Conservation (phyloP, 345 rosid species). For the Theobroma cacao region DNA sequence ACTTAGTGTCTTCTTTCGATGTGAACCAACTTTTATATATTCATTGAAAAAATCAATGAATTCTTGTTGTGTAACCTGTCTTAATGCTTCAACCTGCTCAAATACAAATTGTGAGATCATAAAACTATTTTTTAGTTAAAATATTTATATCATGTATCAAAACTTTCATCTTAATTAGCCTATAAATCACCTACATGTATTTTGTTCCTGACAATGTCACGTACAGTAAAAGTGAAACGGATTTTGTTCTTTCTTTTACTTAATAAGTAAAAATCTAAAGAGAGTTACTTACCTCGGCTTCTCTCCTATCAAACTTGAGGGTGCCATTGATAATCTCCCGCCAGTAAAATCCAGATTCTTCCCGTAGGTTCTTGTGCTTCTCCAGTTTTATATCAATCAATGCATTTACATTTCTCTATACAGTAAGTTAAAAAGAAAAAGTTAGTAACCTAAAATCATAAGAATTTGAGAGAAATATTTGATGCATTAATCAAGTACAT, state of each 20-base stretch:
- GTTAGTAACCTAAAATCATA: too few species aligned
- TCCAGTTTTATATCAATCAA: constrained; percentile 83
- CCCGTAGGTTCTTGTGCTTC: constrained; percentile 77
- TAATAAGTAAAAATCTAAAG: too few species aligned
- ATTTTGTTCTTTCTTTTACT: too few species aligned
- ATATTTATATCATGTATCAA: too few species aligned
- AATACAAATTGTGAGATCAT: background rate
- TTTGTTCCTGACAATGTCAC: too few species aligned
- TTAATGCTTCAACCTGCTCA: constrained; percentile 57
- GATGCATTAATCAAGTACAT: too few species aligned
- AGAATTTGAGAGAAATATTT: too few species aligned
- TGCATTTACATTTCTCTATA: constrained; percentile 69
- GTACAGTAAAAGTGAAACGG: too few species aligned
- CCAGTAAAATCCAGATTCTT: constrained; percentile 76
- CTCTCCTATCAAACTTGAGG: constrained; percentile 67
- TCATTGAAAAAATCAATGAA: constrained; percentile 67
- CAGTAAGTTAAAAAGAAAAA: too few species aligned
- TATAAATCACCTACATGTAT: too few species aligned
- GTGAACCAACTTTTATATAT: constrained; percentile 62
- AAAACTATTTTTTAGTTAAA: too few species aligned
- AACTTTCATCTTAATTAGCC: too few species aligned
- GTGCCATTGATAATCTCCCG: constrained; percentile 63
- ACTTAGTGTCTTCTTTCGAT: constrained; percentile 52
- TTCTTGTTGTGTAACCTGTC: constrained; percentile 46
- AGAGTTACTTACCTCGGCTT: constrained; percentile 58